A percentile compares a stretch with the other conserved stretches of the same genome.
Evolutionary conservation across 192 early-diverging fungal genomes (phyloP).

Genomic region (Entophlyctis helioformis): DNA sequence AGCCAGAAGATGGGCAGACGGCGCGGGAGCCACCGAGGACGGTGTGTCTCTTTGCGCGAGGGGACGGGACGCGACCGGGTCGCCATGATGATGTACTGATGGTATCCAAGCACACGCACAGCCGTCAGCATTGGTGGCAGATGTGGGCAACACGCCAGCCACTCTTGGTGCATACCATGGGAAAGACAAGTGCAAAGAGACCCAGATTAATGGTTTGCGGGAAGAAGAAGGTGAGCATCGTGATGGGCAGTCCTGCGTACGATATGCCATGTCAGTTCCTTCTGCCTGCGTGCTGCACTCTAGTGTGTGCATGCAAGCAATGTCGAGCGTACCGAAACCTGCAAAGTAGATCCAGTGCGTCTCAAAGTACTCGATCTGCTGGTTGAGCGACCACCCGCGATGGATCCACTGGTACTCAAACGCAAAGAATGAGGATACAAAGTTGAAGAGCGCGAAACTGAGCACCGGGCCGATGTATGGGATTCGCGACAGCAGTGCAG

Average conservation of each 20-base stretch:
- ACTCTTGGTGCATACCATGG: slow-evolving; percentile 19
- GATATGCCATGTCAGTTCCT: too few species aligned
- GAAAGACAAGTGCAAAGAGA: slow-evolving; percentile 36
- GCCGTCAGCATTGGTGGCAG: not conserved
- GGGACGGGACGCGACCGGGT: too few species aligned
- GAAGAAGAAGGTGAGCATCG: slow-evolving; percentile 33
- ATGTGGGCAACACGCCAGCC: not conserved
- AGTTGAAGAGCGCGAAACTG: too few species aligned
- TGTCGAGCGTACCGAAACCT: slow-evolving; percentile 38
- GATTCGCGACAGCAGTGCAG: slow-evolving; percentile 11
- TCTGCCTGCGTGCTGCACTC: not conserved
- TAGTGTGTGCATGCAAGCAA: not conserved
- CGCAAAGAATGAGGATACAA: slow-evolving; percentile 31
- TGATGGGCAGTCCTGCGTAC: slow-evolving; percentile 29
- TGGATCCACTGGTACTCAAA: slow-evolving; percentile 48
- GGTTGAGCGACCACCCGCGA: slow-evolving; percentile 37
- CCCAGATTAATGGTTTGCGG: slow-evolving; percentile 28
- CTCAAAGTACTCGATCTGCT: slow-evolving; percentile 43
- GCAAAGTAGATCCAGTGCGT: slow-evolving; percentile 44
- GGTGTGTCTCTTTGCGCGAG: too few species aligned
- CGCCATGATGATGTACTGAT: slow-evolving; percentile 44
- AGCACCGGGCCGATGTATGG: slow-evolving; percentile 28
- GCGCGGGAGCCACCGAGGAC: too few species aligned
- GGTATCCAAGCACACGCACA: not conserved
- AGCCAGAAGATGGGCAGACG: too few species aligned